Evolutionary conservation across 192 early-diverging fungal genomes (phyloP).

Genomic region (Haplosporangium gracile): DNA sequence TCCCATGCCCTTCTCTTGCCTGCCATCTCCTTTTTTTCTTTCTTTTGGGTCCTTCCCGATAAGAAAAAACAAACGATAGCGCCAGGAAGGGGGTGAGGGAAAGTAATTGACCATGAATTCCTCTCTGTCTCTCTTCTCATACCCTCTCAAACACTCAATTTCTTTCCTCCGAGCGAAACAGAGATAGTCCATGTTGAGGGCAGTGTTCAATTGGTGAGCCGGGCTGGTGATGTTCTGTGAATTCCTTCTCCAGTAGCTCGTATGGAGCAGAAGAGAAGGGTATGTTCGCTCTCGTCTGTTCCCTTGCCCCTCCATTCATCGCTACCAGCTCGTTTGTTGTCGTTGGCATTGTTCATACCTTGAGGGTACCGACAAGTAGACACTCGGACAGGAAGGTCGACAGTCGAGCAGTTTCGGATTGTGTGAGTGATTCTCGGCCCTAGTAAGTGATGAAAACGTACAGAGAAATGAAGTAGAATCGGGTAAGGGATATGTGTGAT

Average conservation of each 20-base stretch:
- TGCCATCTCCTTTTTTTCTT: not conserved
- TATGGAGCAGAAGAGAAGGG: not conserved
- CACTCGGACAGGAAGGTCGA: constrained; percentile 75
- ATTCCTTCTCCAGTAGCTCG: not conserved
- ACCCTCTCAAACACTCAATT: not conserved
- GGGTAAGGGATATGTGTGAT: not conserved
- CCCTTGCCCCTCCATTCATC: no score
- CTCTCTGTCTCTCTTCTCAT: not conserved
- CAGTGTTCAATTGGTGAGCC: not conserved
- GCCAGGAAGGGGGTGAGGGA: not conserved
- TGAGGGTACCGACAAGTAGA: constrained; percentile 74
- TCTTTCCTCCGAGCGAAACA: not conserved
- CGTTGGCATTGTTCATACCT: constrained; percentile 49
- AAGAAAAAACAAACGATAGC: not conserved
- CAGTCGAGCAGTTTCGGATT: constrained; percentile 64
- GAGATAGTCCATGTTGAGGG: not conserved
- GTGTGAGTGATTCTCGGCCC: constrained; percentile 59
- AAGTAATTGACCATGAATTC: not conserved
- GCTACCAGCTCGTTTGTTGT: no score
- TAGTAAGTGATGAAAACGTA: constrained; percentile 9
- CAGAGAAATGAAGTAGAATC: not conserved
- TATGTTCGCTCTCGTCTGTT: not conserved
- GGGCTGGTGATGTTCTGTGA: not conserved
- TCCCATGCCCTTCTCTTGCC: not conserved
- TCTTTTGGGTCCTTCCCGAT: not conserved